Evolutionary conservation across 257 asterid species (phyloP).

Genomic region (Perilla frutescens): DNA sequence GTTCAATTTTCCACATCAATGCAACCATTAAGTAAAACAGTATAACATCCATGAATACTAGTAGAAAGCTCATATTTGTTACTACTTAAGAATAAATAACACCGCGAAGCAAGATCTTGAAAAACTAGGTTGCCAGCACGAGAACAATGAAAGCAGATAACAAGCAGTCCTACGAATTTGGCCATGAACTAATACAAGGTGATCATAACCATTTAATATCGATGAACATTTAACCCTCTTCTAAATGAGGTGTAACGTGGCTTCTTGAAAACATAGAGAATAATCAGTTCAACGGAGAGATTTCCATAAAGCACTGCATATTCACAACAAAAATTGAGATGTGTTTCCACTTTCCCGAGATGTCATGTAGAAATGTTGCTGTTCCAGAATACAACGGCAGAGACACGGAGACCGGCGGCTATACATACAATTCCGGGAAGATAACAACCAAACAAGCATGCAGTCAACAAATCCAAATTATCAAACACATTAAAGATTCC

Average conservation of each 20-base stretch:
- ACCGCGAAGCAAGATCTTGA: neutral
- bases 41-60: too few species aligned
- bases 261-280: neutral
- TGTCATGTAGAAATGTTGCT: neutral
- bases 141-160: neutral
- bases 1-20: constrained; percentile 26
- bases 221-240: neutral
- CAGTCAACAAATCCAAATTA: neutral
- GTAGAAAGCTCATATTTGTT: neutral
- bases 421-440: neutral
- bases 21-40: neutral
- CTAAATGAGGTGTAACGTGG: neutral
- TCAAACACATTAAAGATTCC: neutral
- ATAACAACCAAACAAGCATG: neutral
- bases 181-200: neutral
- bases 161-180: neutral
- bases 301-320: neutral
- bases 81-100: neutral
- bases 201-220: constrained; percentile 1
- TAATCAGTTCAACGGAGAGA: neutral
- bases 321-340: neutral
- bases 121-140: neutral
- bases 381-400: too few species aligned
- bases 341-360: neutral
- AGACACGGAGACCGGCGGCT: too few species aligned